Evolutionary conservation across 2,329 filamentous ascomycete species (phyloP).

Genomic region (Epichloe bromicola): DNA sequence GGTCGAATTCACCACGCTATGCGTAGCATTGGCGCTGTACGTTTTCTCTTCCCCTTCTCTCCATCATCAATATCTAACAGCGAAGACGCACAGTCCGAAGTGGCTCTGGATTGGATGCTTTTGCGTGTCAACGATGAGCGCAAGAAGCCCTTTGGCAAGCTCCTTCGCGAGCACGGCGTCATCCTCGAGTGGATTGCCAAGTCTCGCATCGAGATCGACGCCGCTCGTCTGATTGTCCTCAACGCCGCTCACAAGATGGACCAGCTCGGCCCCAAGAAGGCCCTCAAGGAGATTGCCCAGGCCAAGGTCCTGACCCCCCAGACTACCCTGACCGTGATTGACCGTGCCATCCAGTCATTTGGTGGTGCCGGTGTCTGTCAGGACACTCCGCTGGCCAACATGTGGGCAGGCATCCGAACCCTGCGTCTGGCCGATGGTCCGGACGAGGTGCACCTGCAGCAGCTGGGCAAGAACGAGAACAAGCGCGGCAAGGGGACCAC

Average conservation of each 20-base stretch:
- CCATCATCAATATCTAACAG: neutral
- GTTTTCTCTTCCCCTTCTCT: slow-evolving; percentile 13
- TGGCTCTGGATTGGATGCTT: slow-evolving; percentile 87
- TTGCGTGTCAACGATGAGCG: slow-evolving; percentile 82
- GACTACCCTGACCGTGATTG: slow-evolving; percentile 74
- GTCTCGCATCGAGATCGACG: slow-evolving; percentile 86
- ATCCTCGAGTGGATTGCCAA: slow-evolving; percentile 91
- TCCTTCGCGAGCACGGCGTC: slow-evolving; percentile 77
- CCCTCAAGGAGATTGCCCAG: slow-evolving; percentile 85
- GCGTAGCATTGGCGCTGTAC: slow-evolving; percentile 75
- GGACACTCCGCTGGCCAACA: slow-evolving; percentile 78
- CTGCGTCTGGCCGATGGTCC: slow-evolving; percentile 83
- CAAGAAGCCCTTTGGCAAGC: slow-evolving; percentile 86
- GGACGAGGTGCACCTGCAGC: slow-evolving; percentile 84
- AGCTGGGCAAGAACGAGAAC: slow-evolving; percentile 73
- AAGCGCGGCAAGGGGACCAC: slow-evolving; percentile 49
- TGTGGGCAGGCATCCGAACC: slow-evolving; percentile 73
- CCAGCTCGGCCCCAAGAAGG: slow-evolving; percentile 72
- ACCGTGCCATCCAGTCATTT: slow-evolving; percentile 86
- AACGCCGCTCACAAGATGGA: slow-evolving; percentile 96
- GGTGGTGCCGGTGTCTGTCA: slow-evolving; percentile 85
- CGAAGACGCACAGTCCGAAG: slow-evolving; percentile 49
- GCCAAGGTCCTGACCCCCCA: slow-evolving; percentile 85
- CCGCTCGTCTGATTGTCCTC: slow-evolving; percentile 76
- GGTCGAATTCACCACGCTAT: slow-evolving; percentile 97